Base-by-base conservation (phyloP, 2,329 filamentous ascomycete genomes). In the Diplodia seriata region DNA sequence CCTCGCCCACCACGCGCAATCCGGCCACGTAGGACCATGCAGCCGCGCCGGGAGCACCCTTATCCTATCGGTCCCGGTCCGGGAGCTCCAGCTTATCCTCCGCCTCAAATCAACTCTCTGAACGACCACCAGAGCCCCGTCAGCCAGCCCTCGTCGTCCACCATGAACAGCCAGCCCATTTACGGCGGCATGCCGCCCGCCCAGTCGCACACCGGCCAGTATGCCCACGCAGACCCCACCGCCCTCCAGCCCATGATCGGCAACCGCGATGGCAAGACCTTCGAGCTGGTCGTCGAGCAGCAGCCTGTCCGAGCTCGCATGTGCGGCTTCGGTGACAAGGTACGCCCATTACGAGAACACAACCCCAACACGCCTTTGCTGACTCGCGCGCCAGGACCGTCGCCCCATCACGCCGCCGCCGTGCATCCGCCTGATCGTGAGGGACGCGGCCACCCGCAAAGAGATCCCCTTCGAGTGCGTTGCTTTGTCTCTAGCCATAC, bases 281-380 rank as follows among this genome's bases (percentile, higher is more conserved):
- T 59, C 78, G 91, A 89, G 70, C 85, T 97, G 62, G 84, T 90
- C 72, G 92, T 97, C 69, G 89, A 92, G 72, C 95, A 99, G 82
- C 93, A 98, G 79, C 95, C 95, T 62, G 86, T 92, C 74, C 89
- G 95, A 74, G 95, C 95, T 72, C 91, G 95, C 70, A 98, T 98
- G 95, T 99, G 95, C 82, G 95, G 95, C 8, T 99, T 98, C 81
- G 95, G 95, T 70, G 95, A 99, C 83, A 99, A 98, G 86, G 92
- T 95, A 81, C 43, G 43, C 15, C 49, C 20, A 54, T 9, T 38
- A 56, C 54, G 29, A 63, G 40, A n/a, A 38, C 18, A 31, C 57
- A 18, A 14, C 29, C 20, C 31, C 36, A 49, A n/a, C 23, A 11
- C 20, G 6, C 15, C 31, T 14, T 11, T 36, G 36, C 56, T 68